These are phyloP conservation scores for Didymella segeticola DNA, from an alignment of 2,329 filamentous ascomycete species.

Conservation along the genomic window DNA sequence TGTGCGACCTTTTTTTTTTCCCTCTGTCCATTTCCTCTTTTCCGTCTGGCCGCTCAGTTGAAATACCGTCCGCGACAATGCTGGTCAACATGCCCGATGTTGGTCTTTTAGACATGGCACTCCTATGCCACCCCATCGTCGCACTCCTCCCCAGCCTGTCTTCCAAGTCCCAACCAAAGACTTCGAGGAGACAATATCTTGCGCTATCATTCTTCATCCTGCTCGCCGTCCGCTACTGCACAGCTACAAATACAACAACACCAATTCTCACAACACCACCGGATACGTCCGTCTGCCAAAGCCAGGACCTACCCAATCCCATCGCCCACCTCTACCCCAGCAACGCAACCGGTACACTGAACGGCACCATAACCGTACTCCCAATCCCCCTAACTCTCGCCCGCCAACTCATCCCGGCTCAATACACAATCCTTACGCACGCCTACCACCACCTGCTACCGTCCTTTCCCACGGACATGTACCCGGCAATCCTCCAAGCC, in stretches of 20 bases:
- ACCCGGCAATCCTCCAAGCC: conserved; percentile 60
- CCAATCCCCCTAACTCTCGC: conserved; percentile 59
- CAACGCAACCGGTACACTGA: conserved; percentile 60
- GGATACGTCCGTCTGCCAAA: conserved; percentile 26
- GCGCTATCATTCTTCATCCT: conserved; percentile 28
- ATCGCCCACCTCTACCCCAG: conserved; percentile 56
- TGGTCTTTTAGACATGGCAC: conserved; percentile 30
- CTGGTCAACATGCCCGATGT: neutral
- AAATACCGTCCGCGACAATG: neutral
- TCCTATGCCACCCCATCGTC: conserved; percentile 41
- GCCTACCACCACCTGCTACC: conserved; percentile 58
- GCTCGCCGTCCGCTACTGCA: conserved; percentile 26
- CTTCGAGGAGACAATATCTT: conserved; percentile 25
- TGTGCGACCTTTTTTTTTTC: neutral
- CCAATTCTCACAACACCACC: neutral
- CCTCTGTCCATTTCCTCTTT: neutral
- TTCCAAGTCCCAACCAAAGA: conserved; percentile 13
- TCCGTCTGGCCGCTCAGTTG: neutral
- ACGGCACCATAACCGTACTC: conserved; percentile 60
- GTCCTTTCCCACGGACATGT: conserved; percentile 59
- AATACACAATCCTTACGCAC: conserved; percentile 59
- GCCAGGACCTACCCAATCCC: conserved; percentile 54
- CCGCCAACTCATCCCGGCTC: conserved; percentile 55
- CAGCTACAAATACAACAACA: neutral
- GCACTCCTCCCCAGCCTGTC: conserved; percentile 36